These are phyloP conservation scores for Termitomyces sp. DNA, from an alignment of 768 basidiomycete species.

Conservation along the genomic window DNA sequence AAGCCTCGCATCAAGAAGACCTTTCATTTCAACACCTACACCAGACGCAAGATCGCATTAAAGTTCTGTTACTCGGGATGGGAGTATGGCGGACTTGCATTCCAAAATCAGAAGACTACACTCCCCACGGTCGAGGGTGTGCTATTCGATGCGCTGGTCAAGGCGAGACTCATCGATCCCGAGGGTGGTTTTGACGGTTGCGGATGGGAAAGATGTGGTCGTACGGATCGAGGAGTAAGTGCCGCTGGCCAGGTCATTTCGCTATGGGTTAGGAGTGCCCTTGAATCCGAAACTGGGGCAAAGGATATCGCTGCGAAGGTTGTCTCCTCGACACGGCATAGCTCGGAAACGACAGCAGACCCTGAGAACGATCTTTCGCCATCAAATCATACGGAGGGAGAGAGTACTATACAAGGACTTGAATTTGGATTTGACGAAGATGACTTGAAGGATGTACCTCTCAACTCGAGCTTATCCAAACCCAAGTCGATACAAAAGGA, in stretches of 20 bases:
- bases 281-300: conserved; percentile 24
- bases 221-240: conserved; percentile 95
- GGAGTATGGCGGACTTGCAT: conserved; percentile 88
- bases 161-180: conserved; percentile 71
- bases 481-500: conserved; percentile 12
- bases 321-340: conserved; percentile 7
- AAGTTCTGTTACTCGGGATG: conserved; percentile 91
- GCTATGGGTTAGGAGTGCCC: conserved; percentile 80
- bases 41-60: conserved; percentile 86
- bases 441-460: conserved; percentile 19
- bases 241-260: conserved; percentile 91
- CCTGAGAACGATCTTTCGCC: not conserved
- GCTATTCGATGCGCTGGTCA: conserved; percentile 73
- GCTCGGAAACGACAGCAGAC: not conserved
- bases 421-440: conserved; percentile 18
- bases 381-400: not conserved
- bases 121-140: conserved; percentile 90
- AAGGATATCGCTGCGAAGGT: not conserved
- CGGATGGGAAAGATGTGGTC: conserved; percentile 86
- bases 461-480: conserved; percentile 12
- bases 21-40: conserved; percentile 65
- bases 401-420: conserved; percentile 11
- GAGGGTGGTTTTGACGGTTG: conserved; percentile 77
- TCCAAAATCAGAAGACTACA: conserved; percentile 64
- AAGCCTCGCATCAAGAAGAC: conserved; percentile 16